phyloP scores from a whole-genome alignment of 805 yeast species.

The Wickerhamomyces chambardii region DNA sequence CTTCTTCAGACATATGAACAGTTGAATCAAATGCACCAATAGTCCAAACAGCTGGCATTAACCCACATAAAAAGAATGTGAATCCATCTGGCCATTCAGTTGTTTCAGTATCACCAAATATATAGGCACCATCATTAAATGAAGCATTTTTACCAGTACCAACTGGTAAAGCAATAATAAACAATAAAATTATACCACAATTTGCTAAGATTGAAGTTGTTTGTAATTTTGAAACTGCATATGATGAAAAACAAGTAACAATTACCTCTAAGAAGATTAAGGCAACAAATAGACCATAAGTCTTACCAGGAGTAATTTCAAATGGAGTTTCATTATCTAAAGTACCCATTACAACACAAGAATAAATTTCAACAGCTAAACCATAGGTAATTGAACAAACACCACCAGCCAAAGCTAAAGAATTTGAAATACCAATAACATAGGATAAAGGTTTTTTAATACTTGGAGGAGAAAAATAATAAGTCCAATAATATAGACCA shows the following conservation, averaged over 20 bases:
- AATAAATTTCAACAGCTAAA: slow-evolving; percentile 42
- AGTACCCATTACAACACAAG: slow-evolving; percentile 32
- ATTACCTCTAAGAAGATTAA: slow-evolving; percentile 37
- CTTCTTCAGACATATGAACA: slow-evolving; percentile 64
- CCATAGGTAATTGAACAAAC: slow-evolving; percentile 61
- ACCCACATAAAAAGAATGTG: slow-evolving; percentile 38
- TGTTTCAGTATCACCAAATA: slow-evolving; percentile 45
- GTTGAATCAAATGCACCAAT: slow-evolving; percentile 65
- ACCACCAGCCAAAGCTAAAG: slow-evolving; percentile 55
- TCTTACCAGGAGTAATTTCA: slow-evolving; percentile 38
- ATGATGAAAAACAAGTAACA: slow-evolving; percentile 44
- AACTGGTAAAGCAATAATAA: slow-evolving; percentile 50
- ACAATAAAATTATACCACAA: slow-evolving; percentile 36
- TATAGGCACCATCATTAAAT: slow-evolving; percentile 41
- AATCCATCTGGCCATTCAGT: slow-evolving; percentile 54
- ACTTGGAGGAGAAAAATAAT: slow-evolving; percentile 46
- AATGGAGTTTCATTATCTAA: slow-evolving; percentile 32
- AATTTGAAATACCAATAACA: slow-evolving; percentile 57
- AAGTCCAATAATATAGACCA: slow-evolving; percentile 58
- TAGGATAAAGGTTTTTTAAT: slow-evolving; percentile 41
- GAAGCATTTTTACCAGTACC: slow-evolving; percentile 31
- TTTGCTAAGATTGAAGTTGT: slow-evolving; percentile 44
- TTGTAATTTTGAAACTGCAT: slow-evolving; percentile 44
- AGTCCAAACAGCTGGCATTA: slow-evolving; percentile 68
- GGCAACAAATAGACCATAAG: slow-evolving; percentile 56